A percentile compares a stretch with the other conserved stretches of the same genome.
Conservation (phyloP, 805 yeast genomes). For the Metschnikowia gelsemii region DNA sequence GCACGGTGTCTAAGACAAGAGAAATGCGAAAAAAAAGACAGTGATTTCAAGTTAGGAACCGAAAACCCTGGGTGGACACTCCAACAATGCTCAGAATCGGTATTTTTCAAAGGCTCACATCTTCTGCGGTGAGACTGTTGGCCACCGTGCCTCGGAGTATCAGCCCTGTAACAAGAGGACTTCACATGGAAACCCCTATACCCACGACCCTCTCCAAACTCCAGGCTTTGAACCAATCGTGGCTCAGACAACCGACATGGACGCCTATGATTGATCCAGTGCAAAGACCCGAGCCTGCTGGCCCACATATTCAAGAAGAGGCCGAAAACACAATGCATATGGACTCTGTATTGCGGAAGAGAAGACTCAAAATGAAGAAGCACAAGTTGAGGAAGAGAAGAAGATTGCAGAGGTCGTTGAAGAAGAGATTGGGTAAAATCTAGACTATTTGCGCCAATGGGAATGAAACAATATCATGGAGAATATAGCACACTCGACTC, state of each 20-base stretch:
- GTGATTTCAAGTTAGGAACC: background rate
- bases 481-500: too few relatives aligned
- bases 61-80: background rate
- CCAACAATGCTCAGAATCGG: constrained; percentile 13
- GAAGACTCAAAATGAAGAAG: constrained; percentile 95
- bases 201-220: constrained; percentile 7
- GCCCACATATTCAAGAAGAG: constrained; percentile 1
- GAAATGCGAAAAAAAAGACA: constrained; percentile 10
- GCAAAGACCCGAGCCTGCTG: background rate
- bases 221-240: constrained; percentile 6
- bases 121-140: constrained; percentile 12
- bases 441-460: too few relatives aligned
- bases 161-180: background rate
- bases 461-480: too few relatives aligned
- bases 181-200: constrained; percentile 8
- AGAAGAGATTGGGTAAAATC: constrained; percentile 60
- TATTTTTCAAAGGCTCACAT: constrained; percentile 9
- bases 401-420: constrained; percentile 83
- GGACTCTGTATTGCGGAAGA: constrained; percentile 77
- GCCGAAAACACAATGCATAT: constrained; percentile 40
- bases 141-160: constrained; percentile 8
- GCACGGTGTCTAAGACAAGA: constrained; percentile 8
- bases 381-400: constrained; percentile 97
- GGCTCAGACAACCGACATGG: constrained; percentile 6
- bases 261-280: constrained; percentile 11